Conservation (phyloP, 1,139 yeast species). For the Sugiyamaella castrensis region DNA sequence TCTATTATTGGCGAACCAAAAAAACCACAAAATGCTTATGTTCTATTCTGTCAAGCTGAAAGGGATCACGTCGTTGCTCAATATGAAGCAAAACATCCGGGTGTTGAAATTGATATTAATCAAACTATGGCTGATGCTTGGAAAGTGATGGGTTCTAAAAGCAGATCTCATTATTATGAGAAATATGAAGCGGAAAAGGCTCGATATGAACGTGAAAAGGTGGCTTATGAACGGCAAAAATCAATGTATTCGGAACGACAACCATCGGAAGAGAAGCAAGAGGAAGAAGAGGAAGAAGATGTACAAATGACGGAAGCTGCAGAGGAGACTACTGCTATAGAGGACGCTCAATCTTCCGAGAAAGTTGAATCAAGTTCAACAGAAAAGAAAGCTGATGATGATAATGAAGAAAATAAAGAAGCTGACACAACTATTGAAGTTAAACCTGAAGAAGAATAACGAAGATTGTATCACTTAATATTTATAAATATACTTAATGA, state of each 20-base stretch:
- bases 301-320: constrained; percentile 1
- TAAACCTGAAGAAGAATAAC: too few relatives aligned
- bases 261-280: constrained; percentile 3
- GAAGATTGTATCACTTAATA: too few relatives aligned
- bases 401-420: neutral
- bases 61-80: constrained; percentile 68
- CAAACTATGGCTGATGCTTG: constrained; percentile 81
- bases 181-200: constrained; percentile 76
- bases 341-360: too few relatives aligned
- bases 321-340: neutral
- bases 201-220: constrained; percentile 73
- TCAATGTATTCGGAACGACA: constrained; percentile 6
- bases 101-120: constrained; percentile 61
- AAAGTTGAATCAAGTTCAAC: neutral
- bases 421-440: too few relatives aligned
- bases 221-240: constrained; percentile 47
- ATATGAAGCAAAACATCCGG: constrained; percentile 46
- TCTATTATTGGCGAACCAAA: constrained; percentile 85
- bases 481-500: too few relatives aligned
- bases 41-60: constrained; percentile 82
- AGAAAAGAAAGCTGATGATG: neutral
- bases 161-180: constrained; percentile 70
- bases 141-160: constrained; percentile 71
- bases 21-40: constrained; percentile 85
- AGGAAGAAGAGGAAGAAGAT: neutral